Percentiles rank a stretch among this genome's conserved stretches.
phyloP scores from a whole-genome alignment of 805 yeast genomes.

The Dipodascus geniculatus region DNA sequence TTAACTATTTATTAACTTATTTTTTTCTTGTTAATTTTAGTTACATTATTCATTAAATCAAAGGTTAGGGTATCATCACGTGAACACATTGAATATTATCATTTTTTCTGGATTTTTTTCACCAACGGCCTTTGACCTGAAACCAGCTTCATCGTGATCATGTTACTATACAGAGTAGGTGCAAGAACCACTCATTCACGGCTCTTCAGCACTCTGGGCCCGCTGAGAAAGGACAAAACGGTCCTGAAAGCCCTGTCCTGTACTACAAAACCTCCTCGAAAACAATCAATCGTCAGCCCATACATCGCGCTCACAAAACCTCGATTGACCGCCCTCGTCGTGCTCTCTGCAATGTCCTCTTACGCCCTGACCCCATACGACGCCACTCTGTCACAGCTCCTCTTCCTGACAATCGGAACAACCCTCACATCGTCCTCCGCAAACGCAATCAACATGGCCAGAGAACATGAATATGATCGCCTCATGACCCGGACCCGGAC shows the following conservation, averaged over 20 bases:
- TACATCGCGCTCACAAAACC: conserved; percentile 86
- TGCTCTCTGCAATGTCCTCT: conserved; percentile 83
- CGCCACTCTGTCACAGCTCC: conserved; percentile 57
- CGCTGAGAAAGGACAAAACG: neutral
- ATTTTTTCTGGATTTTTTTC: no score
- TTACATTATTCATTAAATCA: no score
- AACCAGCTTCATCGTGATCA: no score
- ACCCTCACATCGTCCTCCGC: conserved; percentile 86
- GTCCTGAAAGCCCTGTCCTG: neutral
- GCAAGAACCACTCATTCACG: neutral
- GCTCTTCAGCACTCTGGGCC: neutral
- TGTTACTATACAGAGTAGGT: neutral
- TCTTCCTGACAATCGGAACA: conserved; percentile 74
- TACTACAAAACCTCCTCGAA: neutral
- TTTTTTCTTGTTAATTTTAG: no score
- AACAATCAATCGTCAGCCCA: conserved; percentile 9
- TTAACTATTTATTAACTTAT: neutral
- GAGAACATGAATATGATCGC: conserved; percentile 84
- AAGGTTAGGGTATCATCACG: no score
- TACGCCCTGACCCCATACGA: conserved; percentile 85
- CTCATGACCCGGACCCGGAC: conserved; percentile 80
- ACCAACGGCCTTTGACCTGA: no score
- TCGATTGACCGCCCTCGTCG: conserved; percentile 72
- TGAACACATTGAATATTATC: no score
- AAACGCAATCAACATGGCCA: conserved; percentile 92